phyloP scores from a whole-genome alignment of 345 rosid genomes.

The Corchorus capsularis region DNA sequence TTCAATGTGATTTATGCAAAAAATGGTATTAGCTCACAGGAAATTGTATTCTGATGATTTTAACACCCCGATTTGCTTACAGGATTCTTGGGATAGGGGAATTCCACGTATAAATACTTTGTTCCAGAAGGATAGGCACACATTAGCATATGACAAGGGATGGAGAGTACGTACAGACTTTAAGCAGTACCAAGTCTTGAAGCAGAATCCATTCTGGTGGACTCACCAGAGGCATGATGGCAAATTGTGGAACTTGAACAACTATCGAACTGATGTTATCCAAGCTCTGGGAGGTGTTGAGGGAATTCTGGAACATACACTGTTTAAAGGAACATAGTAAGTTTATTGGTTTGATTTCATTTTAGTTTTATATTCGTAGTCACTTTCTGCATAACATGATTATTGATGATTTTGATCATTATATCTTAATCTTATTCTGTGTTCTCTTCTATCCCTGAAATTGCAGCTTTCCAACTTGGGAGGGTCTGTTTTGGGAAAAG shows the following conservation, averaged over 20 bases:
- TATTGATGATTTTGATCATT: constrained; percentile 3
- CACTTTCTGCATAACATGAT: not conserved
- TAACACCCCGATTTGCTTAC: constrained; percentile 13
- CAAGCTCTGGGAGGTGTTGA: constrained; percentile 99
- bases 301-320: constrained; percentile 93
- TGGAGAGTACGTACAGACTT: constrained; percentile 99
- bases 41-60: constrained; percentile 8
- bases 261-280: constrained; percentile 97
- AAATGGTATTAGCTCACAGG: not conserved
- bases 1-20: not conserved
- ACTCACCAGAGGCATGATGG: constrained; percentile 99
- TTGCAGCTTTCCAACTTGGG: constrained; percentile 99
- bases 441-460: constrained; percentile 14
- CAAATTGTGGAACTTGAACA: constrained; percentile 97
- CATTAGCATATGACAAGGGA: constrained; percentile 96
- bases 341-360: constrained; percentile 28
- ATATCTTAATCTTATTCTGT: not conserved
- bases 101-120: constrained; percentile 98
- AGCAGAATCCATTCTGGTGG: constrained; percentile 99
- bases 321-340: constrained; percentile 99
- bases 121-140: constrained; percentile 97
- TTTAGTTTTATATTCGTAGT: not conserved
- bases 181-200: constrained; percentile 97
- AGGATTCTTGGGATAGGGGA: constrained; percentile 99
- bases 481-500: constrained; percentile 99